These are phyloP conservation scores for Hypoxylon sp. DNA, from an alignment of 2,329 filamentous ascomycete genomes.

Conservation along the genomic window DNA sequence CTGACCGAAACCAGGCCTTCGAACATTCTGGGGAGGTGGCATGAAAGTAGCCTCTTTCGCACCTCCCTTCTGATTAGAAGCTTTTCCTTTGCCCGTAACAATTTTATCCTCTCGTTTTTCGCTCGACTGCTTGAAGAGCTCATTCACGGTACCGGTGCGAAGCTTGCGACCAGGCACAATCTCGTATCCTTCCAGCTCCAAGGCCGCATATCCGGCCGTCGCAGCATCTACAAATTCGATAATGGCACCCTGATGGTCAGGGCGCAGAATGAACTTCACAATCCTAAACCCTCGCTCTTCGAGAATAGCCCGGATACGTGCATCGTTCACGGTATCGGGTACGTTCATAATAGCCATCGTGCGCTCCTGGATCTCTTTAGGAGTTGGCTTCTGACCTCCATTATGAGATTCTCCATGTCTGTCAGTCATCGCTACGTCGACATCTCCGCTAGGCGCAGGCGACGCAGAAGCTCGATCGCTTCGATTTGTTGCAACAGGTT, in stretches of 20 bases:
- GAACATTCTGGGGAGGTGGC: conserved; percentile 59
- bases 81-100: conserved; percentile 43
- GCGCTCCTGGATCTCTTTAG: conserved; percentile 69
- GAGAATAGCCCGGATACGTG: conserved; percentile 80
- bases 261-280: conserved; percentile 81
- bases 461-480: conserved; percentile 54
- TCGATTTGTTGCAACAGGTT: conserved; percentile 64
- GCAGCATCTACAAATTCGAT: conserved; percentile 82
- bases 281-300: conserved; percentile 76
- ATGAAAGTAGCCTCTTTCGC: conserved; percentile 57
- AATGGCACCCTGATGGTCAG: conserved; percentile 86
- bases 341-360: conserved; percentile 87
- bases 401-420: conserved; percentile 36
- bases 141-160: conserved; percentile 66
- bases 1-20: conserved; percentile 59
- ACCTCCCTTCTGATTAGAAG: conserved; percentile 21
- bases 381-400: conserved; percentile 55
- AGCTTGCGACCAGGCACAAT: conserved; percentile 66
- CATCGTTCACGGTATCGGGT: conserved; percentile 92
- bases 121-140: conserved; percentile 66
- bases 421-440: conserved; percentile 58
- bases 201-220: conserved; percentile 78
- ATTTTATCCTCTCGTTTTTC: conserved; percentile 59
- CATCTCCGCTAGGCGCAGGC: conserved; percentile 55
- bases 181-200: conserved; percentile 68